Base-by-base conservation (phyloP, 148 eudicot species). In the Spergularia marina region DNA sequence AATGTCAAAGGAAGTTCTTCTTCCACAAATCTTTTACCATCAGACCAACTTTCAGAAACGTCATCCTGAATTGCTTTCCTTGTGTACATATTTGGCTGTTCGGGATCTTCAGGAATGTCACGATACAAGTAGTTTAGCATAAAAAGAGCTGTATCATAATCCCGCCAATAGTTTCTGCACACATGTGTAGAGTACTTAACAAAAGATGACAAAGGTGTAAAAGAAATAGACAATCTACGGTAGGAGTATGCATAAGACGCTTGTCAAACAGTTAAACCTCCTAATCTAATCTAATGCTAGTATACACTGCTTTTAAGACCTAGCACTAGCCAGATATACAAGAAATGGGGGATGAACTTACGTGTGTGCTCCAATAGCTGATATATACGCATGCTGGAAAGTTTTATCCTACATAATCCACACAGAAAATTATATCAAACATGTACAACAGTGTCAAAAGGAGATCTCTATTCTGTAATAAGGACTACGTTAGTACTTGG, bases 91-190 rank as follows among this genome's bases (percentile, higher is more conserved):
- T 40, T 73, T 65, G 77, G 59, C n/a, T 47, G 73, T 14, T 57
- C 73, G 2, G 81, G 80, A 49, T 88, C 89, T 70, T 84, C 89
- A 52, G 97, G 90, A 71, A 87, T 88, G 76, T 92, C 91, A 12
- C 87, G 82, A 64, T 92, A 95, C 71, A 95, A 80, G 84, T 95
- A 90, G 71, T 92, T 92, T 49, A 95, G 80, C 74, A 95, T 89
- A 78, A 92, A 92, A 59, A 95, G 91, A 60, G 94, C 98, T 15
- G 98, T 92, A 79, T 95, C 98, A 39, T 79, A 59, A 78, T 92
- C 97, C 60, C 94, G 91, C 98, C 98, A 95, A 77, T 95, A 95
- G 81, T 92, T 95, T 71, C 98, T 94, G 88, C 68, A 76, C 18
- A 51, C 40, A 58, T 23, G 53, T 23, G 62, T 11, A 57, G 34